Evolutionary conservation across 345 rosid genomes (phyloP), one percentile per base, ranked within the genome.

Genomic region (Cardamine chenopodiifolia): DNA sequence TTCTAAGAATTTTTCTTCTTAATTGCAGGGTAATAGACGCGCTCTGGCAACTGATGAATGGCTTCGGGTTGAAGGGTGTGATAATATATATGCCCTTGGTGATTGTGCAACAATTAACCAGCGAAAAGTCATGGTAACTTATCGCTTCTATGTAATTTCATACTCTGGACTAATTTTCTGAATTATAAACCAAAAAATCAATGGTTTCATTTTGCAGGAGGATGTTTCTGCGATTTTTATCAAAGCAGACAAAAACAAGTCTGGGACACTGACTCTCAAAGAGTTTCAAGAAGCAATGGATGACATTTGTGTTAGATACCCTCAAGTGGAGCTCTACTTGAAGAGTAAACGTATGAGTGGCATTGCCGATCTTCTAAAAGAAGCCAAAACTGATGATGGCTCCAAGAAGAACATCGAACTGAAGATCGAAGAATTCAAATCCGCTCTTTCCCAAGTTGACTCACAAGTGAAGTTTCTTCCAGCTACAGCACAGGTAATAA

Each of bases 31-130:
- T 14, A 92, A 81, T 55, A 90, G 99, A 78, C 97, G 99, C 1
- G 97, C 88, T 77, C 77, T 95, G 57, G 97, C 97, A 23, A 95
- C 99, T 40, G 99, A 95, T 77, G 99, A 95, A 66, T 95, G 99
- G 99, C 85, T 95, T 25, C 86, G 97, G 8, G 91, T 95, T 23
- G 99, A 95, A 76, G 91, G 93, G 53, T 71, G 79, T 37, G 84
- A 85, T 68, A 81, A 54, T 45, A 60, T 92, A 59, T 95, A 95
- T 70, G 96, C 99, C 50, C 97, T 95, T 32, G 99, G 99, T 74
- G 97, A 95, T 72, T 95, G 97, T n/a, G 99, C 99, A 60, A 92
- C 99, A 72, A 80, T 95, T 49, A 92, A 92, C 79, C 98, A 92
- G 81, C 94, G 98, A 5, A 86, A 82, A 92, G 99, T 95, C 91